phyloP scores from a whole-genome alignment of 495 filamentous ascomycete species.

The Tuber brumale region DNA sequence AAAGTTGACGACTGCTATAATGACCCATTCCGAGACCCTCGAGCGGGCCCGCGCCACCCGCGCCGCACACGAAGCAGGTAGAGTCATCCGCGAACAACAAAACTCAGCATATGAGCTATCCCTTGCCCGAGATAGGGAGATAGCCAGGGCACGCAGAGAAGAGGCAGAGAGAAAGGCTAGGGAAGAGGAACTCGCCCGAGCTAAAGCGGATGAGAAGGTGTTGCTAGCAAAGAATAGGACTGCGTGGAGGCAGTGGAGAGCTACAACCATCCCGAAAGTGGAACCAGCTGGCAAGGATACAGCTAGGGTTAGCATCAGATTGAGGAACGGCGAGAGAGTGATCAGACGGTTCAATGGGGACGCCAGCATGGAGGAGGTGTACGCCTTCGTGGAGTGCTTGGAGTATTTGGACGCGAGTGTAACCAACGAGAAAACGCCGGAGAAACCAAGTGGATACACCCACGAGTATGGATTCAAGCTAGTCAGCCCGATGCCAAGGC shows the following conservation, averaged over 20 bases:
- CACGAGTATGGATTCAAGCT: slow-evolving; percentile 77
- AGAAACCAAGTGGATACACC: slow-evolving; percentile 60
- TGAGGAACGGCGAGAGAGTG: slow-evolving; percentile 62
- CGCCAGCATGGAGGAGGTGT: slow-evolving; percentile 74
- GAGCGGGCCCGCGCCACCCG: slow-evolving; percentile 60
- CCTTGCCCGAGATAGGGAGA: slow-evolving; percentile 77
- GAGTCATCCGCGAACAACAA: slow-evolving; percentile 73
- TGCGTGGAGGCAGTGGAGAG: slow-evolving; percentile 79
- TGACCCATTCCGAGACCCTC: slow-evolving; percentile 62
- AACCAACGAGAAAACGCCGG: slow-evolving; percentile 39
- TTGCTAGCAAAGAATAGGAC: slow-evolving; percentile 52
- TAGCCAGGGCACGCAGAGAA: slow-evolving; percentile 62
- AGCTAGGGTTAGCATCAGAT: slow-evolving; percentile 74
- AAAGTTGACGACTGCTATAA: slow-evolving; percentile 62
- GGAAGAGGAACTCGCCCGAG: slow-evolving; percentile 49
- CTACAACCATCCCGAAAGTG: slow-evolving; percentile 58
- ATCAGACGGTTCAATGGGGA: slow-evolving; percentile 63
- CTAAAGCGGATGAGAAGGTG: slow-evolving; percentile 59
- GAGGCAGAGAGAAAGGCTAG: slow-evolving; percentile 42
- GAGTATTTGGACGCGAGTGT: slow-evolving; percentile 54
- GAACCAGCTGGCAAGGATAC: slow-evolving; percentile 60
- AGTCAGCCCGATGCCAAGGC: slow-evolving; percentile 73
- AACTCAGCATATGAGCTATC: slow-evolving; percentile 89
- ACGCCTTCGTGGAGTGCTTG: slow-evolving; percentile 90
- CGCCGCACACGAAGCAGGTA: slow-evolving; percentile 67